Base-by-base conservation (phyloP, 306 rosid species). In the Trifolium pratense region DNA sequence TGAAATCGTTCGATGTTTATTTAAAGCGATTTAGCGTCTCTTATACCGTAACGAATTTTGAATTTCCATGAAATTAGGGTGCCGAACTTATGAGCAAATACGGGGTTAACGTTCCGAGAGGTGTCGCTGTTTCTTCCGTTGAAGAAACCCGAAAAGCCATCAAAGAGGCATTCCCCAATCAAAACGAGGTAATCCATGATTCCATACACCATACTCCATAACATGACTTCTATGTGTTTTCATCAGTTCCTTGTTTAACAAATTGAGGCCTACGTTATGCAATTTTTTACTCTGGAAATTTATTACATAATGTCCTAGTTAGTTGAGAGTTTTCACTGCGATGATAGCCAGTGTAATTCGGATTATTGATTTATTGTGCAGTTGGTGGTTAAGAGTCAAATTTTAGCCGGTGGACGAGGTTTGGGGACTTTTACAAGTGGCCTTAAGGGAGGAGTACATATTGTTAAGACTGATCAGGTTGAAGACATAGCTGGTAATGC, bases 321-420 rank as follows among this genome's bases (percentile, higher is more conserved):
- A 43, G 5, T 13, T 6, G 21, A 21, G 63, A 64, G 11, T 29
- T 7, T 62, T 18, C 21, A 60, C 45, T 43, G 37, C 5, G 56
- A 70, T 78, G 55, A 61, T 45, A 26, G 68, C 51, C 16, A 5
- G 66, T 66, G 75, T 83, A 71, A 88, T 66, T 83, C 74, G 71
- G 49, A 56, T 73, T 73, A 7, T 36, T 36, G 39, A 36, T 36
- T 36, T 36, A 36, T 76, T 78, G 68, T 68, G 84, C 84, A 83
- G 87, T 61, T 83, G 77, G 87, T 83, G 75, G 84, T 83, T 68
- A 83, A 83, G 81, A 83, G 87, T 72, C 87, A 83, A 75, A 89
- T 95, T 79, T 84, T 95, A 88, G 99, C 99, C 12, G 97, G 99
- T 74, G 99, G 99, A 75, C 84, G 99, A 71, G 99, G 99, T 12